Evolutionary conservation across 192 early-diverging fungal genomes (phyloP), one percentile per base, ranked within the genome.

Genomic region (Rhizophagus prolifer): DNA sequence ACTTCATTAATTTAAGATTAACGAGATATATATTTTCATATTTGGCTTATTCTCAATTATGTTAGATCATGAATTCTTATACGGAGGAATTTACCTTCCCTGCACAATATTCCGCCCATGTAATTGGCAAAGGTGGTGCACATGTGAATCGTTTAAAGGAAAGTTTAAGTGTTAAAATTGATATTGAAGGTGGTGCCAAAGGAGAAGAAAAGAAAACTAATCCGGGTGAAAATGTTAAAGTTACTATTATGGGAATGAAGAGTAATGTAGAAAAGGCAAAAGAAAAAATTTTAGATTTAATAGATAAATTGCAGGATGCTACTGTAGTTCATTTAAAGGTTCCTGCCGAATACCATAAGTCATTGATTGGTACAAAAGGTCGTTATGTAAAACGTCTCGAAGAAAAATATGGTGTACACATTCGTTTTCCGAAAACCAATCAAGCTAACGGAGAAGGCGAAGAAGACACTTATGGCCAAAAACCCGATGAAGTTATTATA

Each of bases 71-170:
- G 81, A 93, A 93, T 79, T 89, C 94, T 68, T 90, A 91, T 75
- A 84, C 87, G 21, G 80, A 86, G 50, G 91, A 92, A 61, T 83
- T 98, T 62, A 80, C 85, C 14, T 90, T 98, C 31, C 94, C 96
- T 41, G 85, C 88, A 28, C 80, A 76, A 66, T 86, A 82, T 75
- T 90, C 85, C 77, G 86, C 88, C 31, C 93, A 89, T 79, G 86
- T 99, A 30, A 95, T 98, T 77, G 97, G 97, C n/a, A 94, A 94
- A 78, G 91, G 90, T 31, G 95, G 96, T 77, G 91, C 90, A 75
- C 88, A 90, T 75, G 88, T 99, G 68, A 93, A 89, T 78, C 89
- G 90, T 63, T 76, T 97, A 46, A 94, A 90, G 74, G 88, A 91
- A 19, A 90, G 92, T 79, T 88, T 90, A 74, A 88, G 89, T 73